Evolutionary conservation across 441 rosid genomes (phyloP).

Genomic region (Arabidopsis hybrid): DNA sequence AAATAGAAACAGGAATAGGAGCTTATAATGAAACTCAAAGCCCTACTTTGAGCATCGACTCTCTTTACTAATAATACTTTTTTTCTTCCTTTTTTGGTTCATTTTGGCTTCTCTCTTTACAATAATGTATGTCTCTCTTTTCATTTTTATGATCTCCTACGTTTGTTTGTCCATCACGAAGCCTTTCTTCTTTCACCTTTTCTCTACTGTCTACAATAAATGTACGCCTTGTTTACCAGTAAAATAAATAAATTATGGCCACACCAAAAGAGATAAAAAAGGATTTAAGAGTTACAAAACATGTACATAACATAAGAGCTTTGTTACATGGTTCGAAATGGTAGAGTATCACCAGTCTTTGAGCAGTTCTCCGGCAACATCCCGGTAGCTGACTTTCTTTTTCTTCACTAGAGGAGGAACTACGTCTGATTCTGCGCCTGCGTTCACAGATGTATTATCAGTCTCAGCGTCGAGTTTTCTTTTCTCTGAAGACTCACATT

Average conservation of each 20-base stretch:
- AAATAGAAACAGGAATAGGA: slow-evolving; percentile 47
- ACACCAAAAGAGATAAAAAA: neutral
- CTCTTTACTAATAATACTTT: slow-evolving; percentile 11
- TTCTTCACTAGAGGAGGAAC: slow-evolving; percentile 58
- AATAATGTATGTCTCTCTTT: neutral
- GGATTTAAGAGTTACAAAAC: neutral
- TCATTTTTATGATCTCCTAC: neutral
- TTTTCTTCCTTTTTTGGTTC: neutral
- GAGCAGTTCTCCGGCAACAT: slow-evolving; percentile 71
- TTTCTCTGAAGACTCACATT: slow-evolving; percentile 31
- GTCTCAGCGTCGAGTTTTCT: slow-evolving; percentile 30
- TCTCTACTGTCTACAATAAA: slow-evolving; percentile 13
- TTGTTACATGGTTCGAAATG: neutral
- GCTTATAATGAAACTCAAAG: slow-evolving; percentile 48
- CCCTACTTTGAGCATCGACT: slow-evolving; percentile 44
- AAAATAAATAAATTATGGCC: slow-evolving; percentile 5
- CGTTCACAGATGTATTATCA: slow-evolving; percentile 32
- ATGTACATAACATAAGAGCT: slow-evolving; percentile 8
- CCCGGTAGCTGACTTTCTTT: slow-evolving; percentile 89
- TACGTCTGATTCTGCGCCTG: slow-evolving; percentile 6
- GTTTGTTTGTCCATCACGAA: slow-evolving; percentile 16
- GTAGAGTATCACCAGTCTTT: slow-evolving; percentile 54
- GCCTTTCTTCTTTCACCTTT: neutral
- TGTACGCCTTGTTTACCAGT: neutral
- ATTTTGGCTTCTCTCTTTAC: slow-evolving; percentile 25